Evolutionary conservation across 169 alveolate genomes (phyloP).

Genomic region (Plasmodium vinckei): DNA sequence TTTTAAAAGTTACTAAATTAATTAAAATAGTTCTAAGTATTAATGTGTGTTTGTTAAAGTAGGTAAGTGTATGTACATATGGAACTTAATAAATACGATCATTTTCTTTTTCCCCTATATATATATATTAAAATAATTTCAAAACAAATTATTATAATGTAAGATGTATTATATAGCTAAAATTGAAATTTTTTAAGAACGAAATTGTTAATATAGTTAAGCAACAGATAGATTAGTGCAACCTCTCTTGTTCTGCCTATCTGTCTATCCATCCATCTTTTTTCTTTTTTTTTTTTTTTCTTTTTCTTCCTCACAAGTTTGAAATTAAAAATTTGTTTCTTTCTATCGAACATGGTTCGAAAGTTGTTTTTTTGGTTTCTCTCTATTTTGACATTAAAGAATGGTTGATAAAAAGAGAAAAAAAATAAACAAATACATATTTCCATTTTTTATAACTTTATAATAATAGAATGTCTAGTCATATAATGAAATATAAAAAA

Average conservation of each 20-base stretch:
- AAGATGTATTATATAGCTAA: no score
- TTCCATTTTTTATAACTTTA: no score
- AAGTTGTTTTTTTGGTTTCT: not conserved
- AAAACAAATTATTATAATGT: no score
- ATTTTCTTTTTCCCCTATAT: no score
- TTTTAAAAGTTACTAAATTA: no score
- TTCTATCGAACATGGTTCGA: not conserved
- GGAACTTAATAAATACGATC: no score
- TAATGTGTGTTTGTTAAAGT: no score
- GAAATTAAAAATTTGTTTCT: not conserved
- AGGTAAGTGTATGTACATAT: no score
- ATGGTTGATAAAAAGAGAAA: constrained; percentile 13
- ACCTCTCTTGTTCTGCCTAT: not conserved
- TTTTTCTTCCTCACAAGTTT: not conserved
- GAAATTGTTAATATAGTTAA: not conserved
- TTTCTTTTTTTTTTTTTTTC: not conserved
- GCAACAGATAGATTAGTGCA: not conserved
- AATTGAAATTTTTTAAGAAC: no score
- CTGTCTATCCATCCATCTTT: not conserved
- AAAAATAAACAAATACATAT: not conserved
- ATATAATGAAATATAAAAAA: not conserved
- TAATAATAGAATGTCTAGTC: no score
- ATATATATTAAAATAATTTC: no score
- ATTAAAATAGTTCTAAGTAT: no score
- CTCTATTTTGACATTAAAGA: not conserved